These are phyloP conservation scores for Saccharomycopsis sp. DNA, from an alignment of 805 yeast genomes.

Conservation along the genomic window DNA sequence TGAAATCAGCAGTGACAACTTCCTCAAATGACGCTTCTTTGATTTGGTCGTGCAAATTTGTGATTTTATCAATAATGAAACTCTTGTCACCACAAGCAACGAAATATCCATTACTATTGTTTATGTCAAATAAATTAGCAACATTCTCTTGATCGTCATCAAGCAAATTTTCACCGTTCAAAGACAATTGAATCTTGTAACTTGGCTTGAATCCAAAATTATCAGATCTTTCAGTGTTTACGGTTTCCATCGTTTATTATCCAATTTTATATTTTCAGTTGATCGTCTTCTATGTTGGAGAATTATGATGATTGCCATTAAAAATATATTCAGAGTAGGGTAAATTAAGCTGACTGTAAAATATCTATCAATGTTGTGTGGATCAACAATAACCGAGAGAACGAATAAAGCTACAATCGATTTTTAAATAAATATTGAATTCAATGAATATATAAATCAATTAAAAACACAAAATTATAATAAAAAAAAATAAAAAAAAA, in stretches of 20 bases:
- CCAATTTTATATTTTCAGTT: no score
- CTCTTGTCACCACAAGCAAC: slow-evolving; percentile 9
- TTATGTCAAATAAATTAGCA: slow-evolving; percentile 10
- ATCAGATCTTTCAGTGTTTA: background rate
- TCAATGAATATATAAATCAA: background rate
- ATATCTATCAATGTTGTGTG: no score
- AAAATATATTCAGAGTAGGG: no score
- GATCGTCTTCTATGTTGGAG: no score
- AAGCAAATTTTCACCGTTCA: background rate
- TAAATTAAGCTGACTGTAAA: no score
- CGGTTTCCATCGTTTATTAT: no score
- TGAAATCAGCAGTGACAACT: background rate
- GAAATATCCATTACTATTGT: slow-evolving; percentile 10
- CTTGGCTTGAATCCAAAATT: background rate
- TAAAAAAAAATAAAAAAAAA: background rate
- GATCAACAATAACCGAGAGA: no score
- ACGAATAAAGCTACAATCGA: no score
- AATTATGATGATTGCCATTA: no score
- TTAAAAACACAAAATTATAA: background rate
- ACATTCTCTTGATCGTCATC: background rate
- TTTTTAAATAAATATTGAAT: background rate
- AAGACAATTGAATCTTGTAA: background rate
- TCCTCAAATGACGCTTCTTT: background rate
- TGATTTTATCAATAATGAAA: slow-evolving; percentile 6
- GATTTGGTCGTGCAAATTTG: slow-evolving; percentile 3